Base-by-base conservation (phyloP, 1,284 basidiomycete genomes). In the Heterobasidion annosum region DNA sequence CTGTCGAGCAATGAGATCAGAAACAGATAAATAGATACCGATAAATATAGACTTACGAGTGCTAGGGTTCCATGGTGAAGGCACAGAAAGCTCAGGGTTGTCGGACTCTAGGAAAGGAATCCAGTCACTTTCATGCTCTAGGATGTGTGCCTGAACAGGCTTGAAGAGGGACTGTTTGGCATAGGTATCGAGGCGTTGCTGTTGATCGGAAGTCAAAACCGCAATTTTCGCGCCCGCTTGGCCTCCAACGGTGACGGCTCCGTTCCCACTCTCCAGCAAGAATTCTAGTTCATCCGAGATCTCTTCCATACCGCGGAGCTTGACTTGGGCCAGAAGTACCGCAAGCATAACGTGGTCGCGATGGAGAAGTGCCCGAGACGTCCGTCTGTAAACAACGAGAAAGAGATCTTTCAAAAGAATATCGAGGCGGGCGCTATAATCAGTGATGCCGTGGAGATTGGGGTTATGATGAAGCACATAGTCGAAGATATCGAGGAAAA, bases 401-500 rank as follows among this genome's bases (percentile, higher is more conserved):
- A 99, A 99, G 12, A 99, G 79, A 63, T 98, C 94, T 56, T 88
- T 85, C 55, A 93, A 74, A n/a, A 99, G 74, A 53, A 96, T 90
- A 33, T 86, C 80, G 52, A 93, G 83, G 16, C 97, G 85, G 50
- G 74, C 74, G 58, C 77, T 74, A 54, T 92, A 72, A 61, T 98
- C 93, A 6, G 82, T 77, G 57, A 97, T 76, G 58, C 80, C 82
- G 65, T 82, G 82, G 58, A 98, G 78, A 67, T 93, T 89, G 8
- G 94, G 93, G 67, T 98, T 98, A 63, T 91, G 86, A 59, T 89
- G 87, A 8, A 99, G 80, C 54, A 98, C 85, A 62, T 89, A 92
- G 73, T 98, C 93, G 71, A 99, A 99, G 63, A 99, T 96, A 67
- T 98, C 94, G 58, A 98, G 82, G 87, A 99, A 99, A 78, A 97